A percentile compares a stretch with the other conserved stretches of the same genome.
Conservation (phyloP, 2,329 filamentous ascomycete species). For the Hypoxylon sp. region DNA sequence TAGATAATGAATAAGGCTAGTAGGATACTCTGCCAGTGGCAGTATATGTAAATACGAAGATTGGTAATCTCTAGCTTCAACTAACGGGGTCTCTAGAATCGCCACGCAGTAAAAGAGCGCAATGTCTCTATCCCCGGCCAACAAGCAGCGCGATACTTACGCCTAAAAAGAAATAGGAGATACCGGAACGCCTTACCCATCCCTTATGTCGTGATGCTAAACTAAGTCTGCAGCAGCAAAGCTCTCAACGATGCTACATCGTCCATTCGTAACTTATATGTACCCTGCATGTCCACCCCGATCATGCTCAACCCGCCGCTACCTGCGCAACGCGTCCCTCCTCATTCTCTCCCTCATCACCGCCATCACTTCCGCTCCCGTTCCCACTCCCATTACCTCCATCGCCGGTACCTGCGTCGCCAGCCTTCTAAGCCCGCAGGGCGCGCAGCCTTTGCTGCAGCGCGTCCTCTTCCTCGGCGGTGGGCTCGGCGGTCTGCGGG, state of each 20-base stretch:
- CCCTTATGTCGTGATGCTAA: conserved; percentile 38
- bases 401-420: conserved; percentile 10
- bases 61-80: conserved; percentile 5
- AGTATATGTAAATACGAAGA: neutral
- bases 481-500: conserved; percentile 72
- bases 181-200: conserved; percentile 38
- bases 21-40: neutral
- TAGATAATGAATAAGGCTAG: neutral
- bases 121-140: neutral
- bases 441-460: conserved; percentile 74
- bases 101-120: neutral
- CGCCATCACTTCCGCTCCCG: conserved; percentile 3
- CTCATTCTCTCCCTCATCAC: conserved; percentile 2
- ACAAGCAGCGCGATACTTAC: neutral
- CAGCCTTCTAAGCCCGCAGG: conserved; percentile 62
- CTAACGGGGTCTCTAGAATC: neutral
- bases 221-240: conserved; percentile 27
- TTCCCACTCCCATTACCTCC: neutral
- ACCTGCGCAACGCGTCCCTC: conserved; percentile 15
- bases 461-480: conserved; percentile 84
- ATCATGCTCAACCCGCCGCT: conserved; percentile 1
- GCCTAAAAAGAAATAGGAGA: conserved; percentile 2
- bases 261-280: neutral
- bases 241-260: neutral
- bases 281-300: neutral